Evolutionary conservation across 2,329 filamentous ascomycete species (phyloP), one percentile per base, ranked within the genome.

Genomic region (Verticillium nubilum): DNA sequence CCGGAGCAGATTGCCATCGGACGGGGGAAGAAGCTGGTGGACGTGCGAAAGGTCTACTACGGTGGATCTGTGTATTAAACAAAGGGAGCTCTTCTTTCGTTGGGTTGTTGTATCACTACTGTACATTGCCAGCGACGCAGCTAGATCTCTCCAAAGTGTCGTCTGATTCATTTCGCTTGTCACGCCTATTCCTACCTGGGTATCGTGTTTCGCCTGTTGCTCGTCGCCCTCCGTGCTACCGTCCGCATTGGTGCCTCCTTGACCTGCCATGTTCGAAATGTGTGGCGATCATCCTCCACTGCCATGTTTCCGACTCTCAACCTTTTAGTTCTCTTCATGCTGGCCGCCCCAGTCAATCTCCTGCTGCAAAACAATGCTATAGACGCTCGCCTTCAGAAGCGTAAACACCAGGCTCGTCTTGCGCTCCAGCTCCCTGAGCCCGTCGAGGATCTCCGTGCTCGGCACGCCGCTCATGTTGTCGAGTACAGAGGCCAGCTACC

Each of bases 341-440:
- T 78, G 76, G 65, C 81, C 80, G 55, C 85, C 89, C 75, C 88
- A 90, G 63, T 89, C 87, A 68, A 96, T 92, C 83, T 98, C 91
- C 82, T 98, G 94, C 83, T 99, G 94, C 78, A 99, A 75, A 62
- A 99, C 93, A 78, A 99, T 99, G 72, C 91, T 96, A 78, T 99
- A 99, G 64, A 99, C 95, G 74, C 94, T 98, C 19, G 95, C 94
- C 80, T 99, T 99, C 71, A 99, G 83, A 71, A 98, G 76, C 63
- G 95, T 99, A 75, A 96, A 98, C 25, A 97, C 94, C 58, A 97
- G 80, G 66, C 92, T 92, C 52, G 94, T 97, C 80, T 98, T 97
- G 67, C 95, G 83, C 80, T 99, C 95, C 58, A 99, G 80, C 52
- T 93, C 88, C 58, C 95, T 82, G 67, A 99, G 80, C 9, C 91